phyloP scores from a whole-genome alignment of 257 asterid species.

The Apocynum venetum region DNA sequence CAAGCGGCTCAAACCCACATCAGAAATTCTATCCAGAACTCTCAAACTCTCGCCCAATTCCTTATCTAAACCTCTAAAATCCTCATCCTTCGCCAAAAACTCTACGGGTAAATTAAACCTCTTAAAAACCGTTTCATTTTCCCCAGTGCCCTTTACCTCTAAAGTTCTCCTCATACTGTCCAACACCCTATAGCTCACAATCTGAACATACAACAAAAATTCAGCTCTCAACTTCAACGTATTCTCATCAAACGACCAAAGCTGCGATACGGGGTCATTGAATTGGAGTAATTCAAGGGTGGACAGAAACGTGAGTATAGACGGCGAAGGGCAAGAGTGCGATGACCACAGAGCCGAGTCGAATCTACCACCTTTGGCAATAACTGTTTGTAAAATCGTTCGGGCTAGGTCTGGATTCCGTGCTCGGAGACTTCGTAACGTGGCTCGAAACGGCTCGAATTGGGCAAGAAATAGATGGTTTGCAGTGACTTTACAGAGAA shows the following conservation, averaged over 20 bases:
- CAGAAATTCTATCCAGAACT: constrained; percentile 51
- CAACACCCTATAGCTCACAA: constrained; percentile 40
- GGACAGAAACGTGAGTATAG: constrained; percentile 60
- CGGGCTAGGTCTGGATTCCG: constrained; percentile 74
- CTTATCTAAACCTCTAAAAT: constrained; percentile 18
- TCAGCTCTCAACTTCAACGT: constrained; percentile 75
- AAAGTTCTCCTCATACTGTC: constrained; percentile 30
- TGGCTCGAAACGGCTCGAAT: constrained; percentile 93
- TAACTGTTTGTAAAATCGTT: constrained; percentile 64
- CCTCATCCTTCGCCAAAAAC: constrained; percentile 29
- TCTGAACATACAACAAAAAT: constrained; percentile 64
- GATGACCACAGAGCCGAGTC: constrained; percentile 72
- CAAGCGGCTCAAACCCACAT: constrained; percentile 60
- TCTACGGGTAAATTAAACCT: constrained; percentile 26
- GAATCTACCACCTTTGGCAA: constrained; percentile 65
- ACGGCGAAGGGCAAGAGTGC: constrained; percentile 71
- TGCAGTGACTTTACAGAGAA: constrained; percentile 58
- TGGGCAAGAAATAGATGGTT: constrained; percentile 86
- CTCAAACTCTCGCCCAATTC: constrained; percentile 35
- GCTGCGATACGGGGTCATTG: constrained; percentile 57
- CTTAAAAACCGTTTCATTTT: constrained; percentile 19
- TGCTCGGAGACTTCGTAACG: constrained; percentile 65
- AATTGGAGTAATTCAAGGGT: constrained; percentile 76
- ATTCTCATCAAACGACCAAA: constrained; percentile 70
- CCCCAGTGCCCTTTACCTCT: constrained; percentile 21